Evolutionary conservation across 305 asterid species (phyloP).

Genomic region (Coffea humblotiana): DNA sequence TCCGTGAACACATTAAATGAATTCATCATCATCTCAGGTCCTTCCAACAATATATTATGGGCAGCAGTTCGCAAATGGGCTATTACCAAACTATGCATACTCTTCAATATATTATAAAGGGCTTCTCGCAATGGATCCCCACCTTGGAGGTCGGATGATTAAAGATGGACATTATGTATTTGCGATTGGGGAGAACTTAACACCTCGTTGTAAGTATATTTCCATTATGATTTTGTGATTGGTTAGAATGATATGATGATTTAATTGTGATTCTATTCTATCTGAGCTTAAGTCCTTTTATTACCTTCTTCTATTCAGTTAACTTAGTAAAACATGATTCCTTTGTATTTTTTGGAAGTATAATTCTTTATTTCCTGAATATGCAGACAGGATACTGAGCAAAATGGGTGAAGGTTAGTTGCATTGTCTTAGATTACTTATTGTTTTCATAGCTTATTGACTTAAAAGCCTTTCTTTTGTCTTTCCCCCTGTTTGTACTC

Average conservation of each 20-base stretch:
- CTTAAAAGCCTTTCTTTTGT: background rate
- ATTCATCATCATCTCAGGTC: slow-evolving; percentile 38
- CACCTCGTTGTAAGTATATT: slow-evolving; percentile 47
- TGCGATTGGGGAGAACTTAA: slow-evolving; percentile 61
- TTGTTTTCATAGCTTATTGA: too few species aligned
- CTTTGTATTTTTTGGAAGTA: slow-evolving; percentile 9
- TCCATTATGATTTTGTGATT: slow-evolving; percentile 21
- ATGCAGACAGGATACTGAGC: slow-evolving; percentile 50
- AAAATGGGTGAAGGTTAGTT: slow-evolving; percentile 54
- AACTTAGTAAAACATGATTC: background rate
- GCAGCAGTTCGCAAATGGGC: slow-evolving; percentile 43
- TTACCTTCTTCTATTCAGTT: background rate
- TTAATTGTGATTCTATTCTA: background rate
- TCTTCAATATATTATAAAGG: slow-evolving; percentile 45
- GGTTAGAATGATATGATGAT: background rate
- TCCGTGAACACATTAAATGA: slow-evolving; percentile 7
- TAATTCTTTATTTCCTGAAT: background rate
- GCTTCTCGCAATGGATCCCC: slow-evolving; percentile 54
- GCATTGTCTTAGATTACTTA: background rate
- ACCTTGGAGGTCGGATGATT: slow-evolving; percentile 51
- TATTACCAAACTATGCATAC: slow-evolving; percentile 45
- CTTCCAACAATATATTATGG: slow-evolving; percentile 50
- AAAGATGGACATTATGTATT: slow-evolving; percentile 58
- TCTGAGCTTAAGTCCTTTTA: slow-evolving; percentile 36
- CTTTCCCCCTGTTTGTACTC: background rate